These are phyloP conservation scores for Candida krabiensis DNA, from an alignment of 805 yeast species.

Conservation along the genomic window DNA sequence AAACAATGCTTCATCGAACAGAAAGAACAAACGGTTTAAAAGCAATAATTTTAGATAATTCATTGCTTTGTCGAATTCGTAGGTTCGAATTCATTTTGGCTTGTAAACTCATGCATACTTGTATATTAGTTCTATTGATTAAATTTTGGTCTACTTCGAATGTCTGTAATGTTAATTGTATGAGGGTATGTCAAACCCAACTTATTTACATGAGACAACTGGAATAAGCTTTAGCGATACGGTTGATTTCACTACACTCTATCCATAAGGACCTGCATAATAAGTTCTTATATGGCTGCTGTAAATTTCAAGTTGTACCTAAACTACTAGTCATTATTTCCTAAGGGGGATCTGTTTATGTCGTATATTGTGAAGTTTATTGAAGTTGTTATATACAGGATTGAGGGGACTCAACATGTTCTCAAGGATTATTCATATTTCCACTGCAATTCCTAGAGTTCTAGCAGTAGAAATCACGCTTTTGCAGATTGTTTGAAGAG, in stretches of 20 bases:
- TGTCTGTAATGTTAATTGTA: too few relatives aligned
- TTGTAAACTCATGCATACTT: background rate
- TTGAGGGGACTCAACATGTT: conserved; percentile 35
- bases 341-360: too few relatives aligned
- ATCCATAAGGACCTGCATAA: too few relatives aligned
- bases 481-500: conserved; percentile 75
- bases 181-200: too few relatives aligned
- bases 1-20: conserved; percentile 2
- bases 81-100: background rate
- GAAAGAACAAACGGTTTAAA: conserved; percentile 15
- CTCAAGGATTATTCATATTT: conserved; percentile 36
- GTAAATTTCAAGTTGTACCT: too few relatives aligned
- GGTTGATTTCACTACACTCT: too few relatives aligned
- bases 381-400: background rate
- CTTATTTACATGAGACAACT: too few relatives aligned
- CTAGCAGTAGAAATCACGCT: conserved; percentile 86
- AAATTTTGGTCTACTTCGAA: too few relatives aligned
- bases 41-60: conserved; percentile 9
- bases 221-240: too few relatives aligned
- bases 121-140: background rate
- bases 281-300: too few relatives aligned
- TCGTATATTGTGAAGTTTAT: too few relatives aligned
- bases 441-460: conserved; percentile 80
- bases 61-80: background rate
- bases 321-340: too few relatives aligned